Base-by-base conservation (phyloP, 139 green algal species). In the Pycnococcus provasolii region DNA sequence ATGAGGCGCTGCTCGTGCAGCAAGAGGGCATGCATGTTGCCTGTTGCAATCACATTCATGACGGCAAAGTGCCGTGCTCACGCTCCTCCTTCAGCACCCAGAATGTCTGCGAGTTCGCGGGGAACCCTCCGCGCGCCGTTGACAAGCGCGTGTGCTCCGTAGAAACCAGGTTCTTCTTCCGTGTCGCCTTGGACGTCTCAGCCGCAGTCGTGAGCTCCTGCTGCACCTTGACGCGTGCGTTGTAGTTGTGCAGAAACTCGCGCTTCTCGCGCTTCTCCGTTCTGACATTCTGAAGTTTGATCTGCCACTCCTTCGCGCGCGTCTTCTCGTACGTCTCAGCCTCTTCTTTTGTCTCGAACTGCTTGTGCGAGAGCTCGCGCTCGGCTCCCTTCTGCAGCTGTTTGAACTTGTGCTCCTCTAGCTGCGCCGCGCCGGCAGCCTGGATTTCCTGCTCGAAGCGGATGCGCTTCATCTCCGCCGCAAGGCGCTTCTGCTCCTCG, bases 391-490 rank as follows among this genome's bases (percentile, higher is more conserved):
- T 53, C 4, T 15, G 15, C 40, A 72, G 53, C 42, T 64, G 42
- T 1, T 7, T 5, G 40, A 58, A 64, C 39, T 64, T 64, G 9
- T 57, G 54, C 37, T 58, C 65, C 41, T 72, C 65, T 8, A 72
- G 43, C 3, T 13, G 39, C 39, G 6, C 65, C 65, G 40, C 44
- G n/a, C 3, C 7, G 3, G 65, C 65, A 13, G 65, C 65, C 53
- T 58, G 65, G 4, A 11, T 37, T 54, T 64, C 6, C 53, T 72
- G 65, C 53, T 64, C 15, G 42, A 62, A 61, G 15, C 7, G 6
- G 41, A 72, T 64, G 4, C 44, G 54, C 53, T 64, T 50, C 65
- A 58, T 54, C 53, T 72, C 65, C 15, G 42, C 61, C 0, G 3
- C 4, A 4, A 67, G 7, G 6, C 61, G 61, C 43, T 54, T 46